phyloP scores from a whole-genome alignment of 73 alveolate species.

The Paramecium sonneborni region DNA sequence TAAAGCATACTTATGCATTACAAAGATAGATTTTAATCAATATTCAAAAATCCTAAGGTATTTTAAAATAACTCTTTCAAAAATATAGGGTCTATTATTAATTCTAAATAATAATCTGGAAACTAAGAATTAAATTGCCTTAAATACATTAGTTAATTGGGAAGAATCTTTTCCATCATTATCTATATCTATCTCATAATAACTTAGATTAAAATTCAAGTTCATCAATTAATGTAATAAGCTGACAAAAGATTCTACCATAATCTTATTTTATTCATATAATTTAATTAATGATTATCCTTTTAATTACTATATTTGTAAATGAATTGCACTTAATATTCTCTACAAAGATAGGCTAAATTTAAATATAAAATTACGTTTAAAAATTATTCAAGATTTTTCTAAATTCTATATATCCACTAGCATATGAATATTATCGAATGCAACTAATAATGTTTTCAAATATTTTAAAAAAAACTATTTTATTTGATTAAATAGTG shows the following conservation, averaged over 20 bases:
- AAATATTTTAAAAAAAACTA: neutral
- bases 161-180: neutral
- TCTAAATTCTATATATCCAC: neutral
- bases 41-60: neutral
- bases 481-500: neutral
- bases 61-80: neutral
- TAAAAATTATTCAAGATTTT: neutral
- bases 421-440: neutral
- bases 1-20: neutral
- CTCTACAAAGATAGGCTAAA: neutral
- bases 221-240: neutral
- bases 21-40: neutral
- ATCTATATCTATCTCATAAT: conserved; percentile 37
- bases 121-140: neutral
- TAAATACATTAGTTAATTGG: conserved; percentile 13
- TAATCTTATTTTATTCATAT: neutral
- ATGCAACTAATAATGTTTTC: neutral
- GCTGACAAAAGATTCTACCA: neutral
- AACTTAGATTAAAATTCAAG: conserved; percentile 13
- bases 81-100: neutral
- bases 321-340: neutral
- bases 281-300: neutral
- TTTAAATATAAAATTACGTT: neutral
- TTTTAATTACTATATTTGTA: neutral
- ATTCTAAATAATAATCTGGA: conserved; percentile 28